These are phyloP conservation scores for Phytophthora vignae DNA, from an alignment of 352 stramenopile species.

Conservation along the genomic window DNA sequence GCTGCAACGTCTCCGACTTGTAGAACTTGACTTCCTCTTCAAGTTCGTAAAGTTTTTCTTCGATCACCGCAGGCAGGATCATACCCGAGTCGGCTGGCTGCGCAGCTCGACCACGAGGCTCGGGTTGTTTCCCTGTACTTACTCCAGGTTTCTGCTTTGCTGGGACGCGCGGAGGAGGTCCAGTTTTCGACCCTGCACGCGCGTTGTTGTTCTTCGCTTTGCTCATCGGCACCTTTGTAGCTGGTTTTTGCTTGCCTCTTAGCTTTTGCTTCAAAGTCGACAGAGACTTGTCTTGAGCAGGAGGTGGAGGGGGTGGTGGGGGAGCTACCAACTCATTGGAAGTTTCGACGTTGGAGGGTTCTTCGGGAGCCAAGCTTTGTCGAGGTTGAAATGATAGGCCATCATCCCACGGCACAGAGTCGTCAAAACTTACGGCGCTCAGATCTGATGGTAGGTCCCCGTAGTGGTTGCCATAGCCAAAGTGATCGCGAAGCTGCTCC, in stretches of 20 bases:
- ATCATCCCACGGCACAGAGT: constrained; percentile 82
- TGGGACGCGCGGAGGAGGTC: constrained; percentile 6
- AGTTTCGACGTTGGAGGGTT: constrained; percentile 8
- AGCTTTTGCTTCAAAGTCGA: constrained; percentile 40
- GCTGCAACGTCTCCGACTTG: constrained; percentile 80
- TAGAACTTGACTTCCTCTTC: constrained; percentile 90
- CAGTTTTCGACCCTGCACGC: constrained; percentile 9
- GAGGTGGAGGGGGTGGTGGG: not conserved
- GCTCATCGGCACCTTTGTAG: constrained; percentile 4
- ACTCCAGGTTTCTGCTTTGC: constrained; percentile 18
- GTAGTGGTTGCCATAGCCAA: constrained; percentile 26
- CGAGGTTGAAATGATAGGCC: constrained; percentile 51
- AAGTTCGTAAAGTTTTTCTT: constrained; percentile 83
- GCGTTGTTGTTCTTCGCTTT: constrained; percentile 14
- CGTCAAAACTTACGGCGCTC: constrained; percentile 81
- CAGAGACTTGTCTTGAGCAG: constrained; percentile 30
- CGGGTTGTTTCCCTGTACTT: constrained; percentile 10
- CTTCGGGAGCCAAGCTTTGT: constrained; percentile 18
- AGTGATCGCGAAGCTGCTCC: constrained; percentile 31
- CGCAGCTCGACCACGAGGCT: constrained; percentile 2
- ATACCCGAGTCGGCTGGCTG: constrained; percentile 19
- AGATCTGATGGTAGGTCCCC: constrained; percentile 56
- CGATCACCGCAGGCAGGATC: constrained; percentile 70
- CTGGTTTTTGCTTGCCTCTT: constrained; percentile 26
- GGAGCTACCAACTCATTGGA: not conserved